Evolutionary conservation across 1,139 yeast species (phyloP).

Genomic region (Taphrina pruni): DNA sequence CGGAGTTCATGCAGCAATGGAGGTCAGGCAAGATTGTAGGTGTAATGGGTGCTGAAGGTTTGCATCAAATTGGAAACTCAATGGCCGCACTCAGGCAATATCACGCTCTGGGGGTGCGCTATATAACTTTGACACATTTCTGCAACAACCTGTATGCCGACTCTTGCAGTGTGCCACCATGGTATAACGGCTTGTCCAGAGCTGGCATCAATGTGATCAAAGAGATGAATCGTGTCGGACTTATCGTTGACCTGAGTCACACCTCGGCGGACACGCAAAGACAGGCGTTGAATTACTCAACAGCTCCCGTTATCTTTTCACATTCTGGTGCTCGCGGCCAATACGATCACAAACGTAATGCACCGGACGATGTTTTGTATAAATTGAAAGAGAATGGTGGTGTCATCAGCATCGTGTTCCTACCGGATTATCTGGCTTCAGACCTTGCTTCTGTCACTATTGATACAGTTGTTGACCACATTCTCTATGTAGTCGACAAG

Average conservation of each 20-base stretch:
- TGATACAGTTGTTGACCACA: slow-evolving; percentile 60
- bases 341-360: slow-evolving; percentile 58
- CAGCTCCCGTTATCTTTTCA: slow-evolving; percentile 61
- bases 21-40: slow-evolving; percentile 54
- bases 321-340: slow-evolving; percentile 58
- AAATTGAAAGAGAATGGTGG: slow-evolving; percentile 57
- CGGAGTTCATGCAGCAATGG: slow-evolving; percentile 55
- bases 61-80: slow-evolving; percentile 61
- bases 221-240: slow-evolving; percentile 62
- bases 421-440: slow-evolving; percentile 55
- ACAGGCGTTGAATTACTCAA: slow-evolving; percentile 56
- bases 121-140: slow-evolving; percentile 61
- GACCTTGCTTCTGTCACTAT: slow-evolving; percentile 52
- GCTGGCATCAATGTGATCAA: slow-evolving; percentile 53
- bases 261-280: slow-evolving; percentile 61
- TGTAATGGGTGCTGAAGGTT: slow-evolving; percentile 61
- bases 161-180: slow-evolving; percentile 55
- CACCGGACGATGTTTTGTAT: slow-evolving; percentile 58
- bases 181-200: slow-evolving; percentile 57
- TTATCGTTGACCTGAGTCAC: slow-evolving; percentile 62
- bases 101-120: slow-evolving; percentile 59
- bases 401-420: slow-evolving; percentile 60
- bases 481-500: slow-evolving; percentile 55
- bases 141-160: slow-evolving; percentile 65
- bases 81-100: slow-evolving; percentile 60